phyloP scores from a whole-genome alignment of 805 yeast species.

The Blastobotrys robertii region DNA sequence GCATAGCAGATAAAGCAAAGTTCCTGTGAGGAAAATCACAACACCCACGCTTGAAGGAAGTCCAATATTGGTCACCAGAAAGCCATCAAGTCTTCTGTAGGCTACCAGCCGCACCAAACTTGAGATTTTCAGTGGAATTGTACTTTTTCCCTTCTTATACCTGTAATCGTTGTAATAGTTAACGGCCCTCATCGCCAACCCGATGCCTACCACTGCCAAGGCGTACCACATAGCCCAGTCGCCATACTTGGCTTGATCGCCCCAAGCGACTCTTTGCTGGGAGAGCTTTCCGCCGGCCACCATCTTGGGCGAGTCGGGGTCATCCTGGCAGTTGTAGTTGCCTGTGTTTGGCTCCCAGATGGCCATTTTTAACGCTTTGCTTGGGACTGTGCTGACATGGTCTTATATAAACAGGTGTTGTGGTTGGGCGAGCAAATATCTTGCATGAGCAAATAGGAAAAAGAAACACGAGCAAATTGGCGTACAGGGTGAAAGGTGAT shows the following conservation, averaged over 20 bases:
- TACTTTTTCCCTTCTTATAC: neutral
- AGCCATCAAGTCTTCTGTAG: too few relatives aligned
- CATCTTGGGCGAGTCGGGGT: too few relatives aligned
- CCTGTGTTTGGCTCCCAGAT: too few relatives aligned
- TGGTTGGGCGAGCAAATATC: too few relatives aligned
- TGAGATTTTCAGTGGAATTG: neutral
- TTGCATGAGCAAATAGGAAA: too few relatives aligned
- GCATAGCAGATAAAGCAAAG: slow-evolving; percentile 7
- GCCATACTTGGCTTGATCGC: slow-evolving; percentile 7
- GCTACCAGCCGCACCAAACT: too few relatives aligned
- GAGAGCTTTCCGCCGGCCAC: slow-evolving; percentile 1
- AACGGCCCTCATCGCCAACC: slow-evolving; percentile 5
- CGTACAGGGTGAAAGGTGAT: too few relatives aligned
- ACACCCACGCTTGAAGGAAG: slow-evolving; percentile 12
- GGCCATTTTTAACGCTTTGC: too few relatives aligned
- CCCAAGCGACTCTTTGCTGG: slow-evolving; percentile 7
- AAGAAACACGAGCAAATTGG: too few relatives aligned
- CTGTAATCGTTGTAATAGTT: slow-evolving; percentile 4
- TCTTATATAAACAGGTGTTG: too few relatives aligned
- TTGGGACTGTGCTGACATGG: too few relatives aligned
- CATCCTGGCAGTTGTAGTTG: too few relatives aligned
- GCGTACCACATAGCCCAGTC: slow-evolving; percentile 10
- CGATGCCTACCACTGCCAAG: slow-evolving; percentile 6
- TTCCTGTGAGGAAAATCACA: slow-evolving; percentile 1
- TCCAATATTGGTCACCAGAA: neutral